Percentiles rank a stretch among this genome's conserved stretches.
phyloP scores from a whole-genome alignment of 2,329 filamentous ascomycete species.

The Fusarium pseudoanthophilum region DNA sequence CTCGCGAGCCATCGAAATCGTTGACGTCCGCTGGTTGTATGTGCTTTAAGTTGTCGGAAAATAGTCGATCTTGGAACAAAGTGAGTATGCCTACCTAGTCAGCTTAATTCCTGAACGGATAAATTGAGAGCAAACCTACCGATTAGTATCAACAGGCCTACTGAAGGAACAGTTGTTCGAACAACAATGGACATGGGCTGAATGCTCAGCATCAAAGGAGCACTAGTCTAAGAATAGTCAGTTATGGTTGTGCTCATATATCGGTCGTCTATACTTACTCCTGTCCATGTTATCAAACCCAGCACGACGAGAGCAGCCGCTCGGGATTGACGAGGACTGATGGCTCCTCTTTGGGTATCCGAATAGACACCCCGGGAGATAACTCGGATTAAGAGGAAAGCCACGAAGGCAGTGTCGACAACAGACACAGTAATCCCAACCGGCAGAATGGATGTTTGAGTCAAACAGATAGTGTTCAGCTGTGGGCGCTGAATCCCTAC shows the following conservation, averaged over 20 bases:
- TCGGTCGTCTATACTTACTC: conserved; percentile 53
- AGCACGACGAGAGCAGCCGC: conserved; percentile 55
- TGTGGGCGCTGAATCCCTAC: conserved; percentile 65
- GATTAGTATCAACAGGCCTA: conserved; percentile 61
- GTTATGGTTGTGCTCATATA: background rate
- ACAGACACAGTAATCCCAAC: conserved; percentile 58
- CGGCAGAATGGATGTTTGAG: conserved; percentile 56
- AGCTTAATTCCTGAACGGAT: background rate
- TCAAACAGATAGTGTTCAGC: conserved; percentile 63
- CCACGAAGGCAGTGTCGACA: conserved; percentile 58
- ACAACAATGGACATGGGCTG: conserved; percentile 54
- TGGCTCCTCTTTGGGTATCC: conserved; percentile 45
- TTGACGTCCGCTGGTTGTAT: conserved; percentile 3
- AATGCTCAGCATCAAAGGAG: conserved; percentile 62
- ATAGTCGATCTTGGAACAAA: conserved; percentile 45
- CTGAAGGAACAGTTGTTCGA: conserved; percentile 62
- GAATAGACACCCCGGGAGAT: conserved; percentile 52
- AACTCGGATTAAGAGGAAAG: conserved; percentile 54
- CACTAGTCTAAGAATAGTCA: conserved; percentile 56
- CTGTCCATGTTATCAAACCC: conserved; percentile 64
- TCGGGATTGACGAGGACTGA: conserved; percentile 50
- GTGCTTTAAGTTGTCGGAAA: conserved; percentile 2
- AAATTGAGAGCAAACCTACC: conserved; percentile 48
- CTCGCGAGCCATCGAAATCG: conserved; percentile 24
- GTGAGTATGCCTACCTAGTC: conserved; percentile 48